Evolutionary conservation across 768 basidiomycete genomes (phyloP), one percentile per base, ranked within the genome.

Genomic region (Boletus sp.): DNA sequence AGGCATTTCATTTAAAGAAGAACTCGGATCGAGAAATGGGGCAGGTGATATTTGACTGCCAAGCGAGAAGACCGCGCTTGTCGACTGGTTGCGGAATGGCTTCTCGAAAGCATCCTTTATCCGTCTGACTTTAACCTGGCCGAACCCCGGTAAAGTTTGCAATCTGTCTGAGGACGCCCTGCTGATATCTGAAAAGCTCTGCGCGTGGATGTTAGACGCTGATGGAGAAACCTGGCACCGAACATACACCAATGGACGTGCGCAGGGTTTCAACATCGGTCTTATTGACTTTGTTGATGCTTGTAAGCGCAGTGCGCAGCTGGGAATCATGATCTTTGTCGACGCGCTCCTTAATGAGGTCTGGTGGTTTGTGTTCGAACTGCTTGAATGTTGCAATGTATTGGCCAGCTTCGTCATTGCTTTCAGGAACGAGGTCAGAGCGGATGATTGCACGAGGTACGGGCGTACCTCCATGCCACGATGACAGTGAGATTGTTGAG

Each of bases 211-310:
- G 47, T 45, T n/a, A 57, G 42, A 38, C 49, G 35, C 30, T 43
- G 39, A 27, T 10, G 42, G 38, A 40, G 17, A 27, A 34, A 17
- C n/a, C 13, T 49, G 19, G 10, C 3, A 52, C 34, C 19, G 5
- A 30, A 77, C 87, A 53, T 74, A 98, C 96, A 34, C 94, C 95
- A 61, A 95, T 87, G n/a, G 92, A 88, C 2, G 87, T 87, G 21
- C 90, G 83, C 39, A 99, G 76, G 4, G 96, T 98, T 72, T 92
- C 85, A 2, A 95, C 93, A 63, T 99, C 97, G 4, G 96, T 98
- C 77, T 96, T 97, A 73, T 98, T 98, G 57, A 99, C 92, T 61
- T 90, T 93, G 66, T 83, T 88, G 63, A 98, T 90, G 59, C 83
- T 84, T 2, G 96, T 98, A 27, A 99, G 77, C 1, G 90, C 81